Evolutionary conservation across 192 early-diverging fungal species (phyloP).

Genomic region (Backusella sp.): DNA sequence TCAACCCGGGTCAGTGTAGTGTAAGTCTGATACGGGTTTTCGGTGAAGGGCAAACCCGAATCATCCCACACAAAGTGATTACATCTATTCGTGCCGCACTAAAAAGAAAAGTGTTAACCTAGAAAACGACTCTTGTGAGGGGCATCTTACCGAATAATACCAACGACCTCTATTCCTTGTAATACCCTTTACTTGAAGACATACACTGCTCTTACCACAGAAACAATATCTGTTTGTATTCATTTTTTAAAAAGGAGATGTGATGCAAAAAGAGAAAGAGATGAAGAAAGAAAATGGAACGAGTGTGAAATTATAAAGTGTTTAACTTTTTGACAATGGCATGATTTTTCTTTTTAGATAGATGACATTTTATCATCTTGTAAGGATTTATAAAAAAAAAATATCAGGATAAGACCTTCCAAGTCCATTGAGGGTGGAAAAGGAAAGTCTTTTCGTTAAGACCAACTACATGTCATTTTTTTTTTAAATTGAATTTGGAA

Average conservation of each 20-base stretch:
- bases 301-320: too few species aligned
- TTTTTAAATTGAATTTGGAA: too few species aligned
- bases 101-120: not conserved
- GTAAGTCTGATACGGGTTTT: not conserved
- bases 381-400: too few species aligned
- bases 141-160: not conserved
- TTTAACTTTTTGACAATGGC: too few species aligned
- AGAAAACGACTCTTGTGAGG: not conserved
- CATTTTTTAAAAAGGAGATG: not conserved
- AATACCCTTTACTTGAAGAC: not conserved
- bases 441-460: too few species aligned
- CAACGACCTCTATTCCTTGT: constrained; percentile 8
- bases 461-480: too few species aligned
- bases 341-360: too few species aligned
- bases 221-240: not conserved
- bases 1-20: not conserved
- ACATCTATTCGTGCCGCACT: not conserved
- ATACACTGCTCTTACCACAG: not conserved
- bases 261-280: not conserved
- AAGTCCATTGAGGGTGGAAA: too few species aligned
- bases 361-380: too few species aligned
- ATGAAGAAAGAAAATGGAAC: not conserved
- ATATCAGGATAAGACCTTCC: too few species aligned
- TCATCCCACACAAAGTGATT: not conserved
- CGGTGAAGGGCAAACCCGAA: not conserved